phyloP scores from a whole-genome alignment of 2,329 filamentous ascomycete genomes.

The Dactylellina leptospora region DNA sequence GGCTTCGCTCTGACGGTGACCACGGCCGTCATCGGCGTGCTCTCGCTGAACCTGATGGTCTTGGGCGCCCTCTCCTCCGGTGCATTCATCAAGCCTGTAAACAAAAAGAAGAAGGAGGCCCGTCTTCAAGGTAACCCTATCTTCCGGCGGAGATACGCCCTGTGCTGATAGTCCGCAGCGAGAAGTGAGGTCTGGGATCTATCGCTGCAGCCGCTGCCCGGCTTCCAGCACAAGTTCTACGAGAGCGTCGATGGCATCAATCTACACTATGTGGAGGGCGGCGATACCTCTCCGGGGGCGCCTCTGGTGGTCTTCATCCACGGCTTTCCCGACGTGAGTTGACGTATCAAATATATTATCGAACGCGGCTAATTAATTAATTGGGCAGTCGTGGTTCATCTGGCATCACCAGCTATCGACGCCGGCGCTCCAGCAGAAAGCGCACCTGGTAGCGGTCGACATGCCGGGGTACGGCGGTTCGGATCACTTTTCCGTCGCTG shows the following conservation, averaged over 20 bases:
- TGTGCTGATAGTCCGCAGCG: conserved; percentile 10
- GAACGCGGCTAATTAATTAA: neutral
- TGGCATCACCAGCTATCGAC: conserved; percentile 47
- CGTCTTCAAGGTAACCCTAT: conserved; percentile 27
- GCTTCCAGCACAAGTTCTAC: conserved; percentile 46
- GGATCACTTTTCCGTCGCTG: conserved; percentile 23
- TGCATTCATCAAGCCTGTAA: conserved; percentile 33
- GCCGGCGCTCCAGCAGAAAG: conserved; percentile 45
- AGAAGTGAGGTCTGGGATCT: conserved; percentile 47
- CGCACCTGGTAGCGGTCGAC: conserved; percentile 47
- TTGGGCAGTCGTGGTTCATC: conserved; percentile 43
- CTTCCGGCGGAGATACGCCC: neutral
- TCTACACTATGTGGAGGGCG: conserved; percentile 48
- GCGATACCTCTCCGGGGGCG: conserved; percentile 30
- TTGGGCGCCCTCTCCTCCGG: conserved; percentile 31
- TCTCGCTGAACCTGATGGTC: conserved; percentile 32
- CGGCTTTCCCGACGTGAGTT: conserved; percentile 47
- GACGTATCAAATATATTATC: neutral
- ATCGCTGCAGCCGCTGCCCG: conserved; percentile 40
- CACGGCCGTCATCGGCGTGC: conserved; percentile 25
- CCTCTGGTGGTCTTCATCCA: conserved; percentile 46
- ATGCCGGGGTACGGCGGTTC: conserved; percentile 48
- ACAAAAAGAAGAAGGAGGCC: conserved; percentile 47
- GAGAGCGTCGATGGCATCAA: conserved; percentile 36
- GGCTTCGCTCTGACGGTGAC: conserved; percentile 15